phyloP scores from a whole-genome alignment of 1,139 yeast genomes.

The Kluyveromyces sp. region DNA sequence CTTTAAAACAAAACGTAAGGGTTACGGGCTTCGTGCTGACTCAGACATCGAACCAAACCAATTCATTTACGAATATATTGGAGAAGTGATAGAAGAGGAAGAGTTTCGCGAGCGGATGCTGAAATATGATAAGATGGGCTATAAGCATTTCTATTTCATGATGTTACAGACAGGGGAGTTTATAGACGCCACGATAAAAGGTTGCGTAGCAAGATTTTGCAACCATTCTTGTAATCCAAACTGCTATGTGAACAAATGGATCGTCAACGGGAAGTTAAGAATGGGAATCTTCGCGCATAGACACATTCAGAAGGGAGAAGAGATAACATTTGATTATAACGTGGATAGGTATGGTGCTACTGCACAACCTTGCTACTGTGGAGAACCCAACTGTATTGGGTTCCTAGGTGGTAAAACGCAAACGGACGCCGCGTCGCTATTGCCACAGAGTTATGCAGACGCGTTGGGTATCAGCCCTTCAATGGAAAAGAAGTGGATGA shows the following conservation, averaged over 20 bases:
- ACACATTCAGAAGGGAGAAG: slow-evolving; percentile 70
- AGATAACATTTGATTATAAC: slow-evolving; percentile 89
- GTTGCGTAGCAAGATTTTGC: slow-evolving; percentile 83
- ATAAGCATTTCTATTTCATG: slow-evolving; percentile 92
- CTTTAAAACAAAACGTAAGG: slow-evolving; percentile 74
- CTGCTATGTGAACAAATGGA: slow-evolving; percentile 95
- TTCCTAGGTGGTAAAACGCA: slow-evolving; percentile 95
- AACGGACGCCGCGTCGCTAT: slow-evolving; percentile 76
- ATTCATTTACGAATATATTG: slow-evolving; percentile 85
- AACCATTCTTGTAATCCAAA: slow-evolving; percentile 95
- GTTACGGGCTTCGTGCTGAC: slow-evolving; percentile 81
- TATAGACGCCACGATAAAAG: slow-evolving; percentile 87
- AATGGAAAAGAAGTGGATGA: slow-evolving; percentile 57
- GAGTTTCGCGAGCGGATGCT: slow-evolving; percentile 67
- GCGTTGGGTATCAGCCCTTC: slow-evolving; percentile 76
- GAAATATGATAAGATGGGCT: slow-evolving; percentile 61
- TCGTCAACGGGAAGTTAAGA: slow-evolving; percentile 77
- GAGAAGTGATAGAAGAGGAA: slow-evolving; percentile 81
- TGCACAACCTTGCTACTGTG: slow-evolving; percentile 93
- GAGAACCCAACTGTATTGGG: slow-evolving; percentile 85
- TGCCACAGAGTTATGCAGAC: slow-evolving; percentile 78
- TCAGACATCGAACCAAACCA: slow-evolving; percentile 49
- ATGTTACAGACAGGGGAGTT: slow-evolving; percentile 91
- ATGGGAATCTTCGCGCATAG: slow-evolving; percentile 95
- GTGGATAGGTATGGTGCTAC: slow-evolving; percentile 95